phyloP scores from a whole-genome alignment of 371 early-diverging fungal genomes.

The Syncephalastrum monosporum region DNA sequence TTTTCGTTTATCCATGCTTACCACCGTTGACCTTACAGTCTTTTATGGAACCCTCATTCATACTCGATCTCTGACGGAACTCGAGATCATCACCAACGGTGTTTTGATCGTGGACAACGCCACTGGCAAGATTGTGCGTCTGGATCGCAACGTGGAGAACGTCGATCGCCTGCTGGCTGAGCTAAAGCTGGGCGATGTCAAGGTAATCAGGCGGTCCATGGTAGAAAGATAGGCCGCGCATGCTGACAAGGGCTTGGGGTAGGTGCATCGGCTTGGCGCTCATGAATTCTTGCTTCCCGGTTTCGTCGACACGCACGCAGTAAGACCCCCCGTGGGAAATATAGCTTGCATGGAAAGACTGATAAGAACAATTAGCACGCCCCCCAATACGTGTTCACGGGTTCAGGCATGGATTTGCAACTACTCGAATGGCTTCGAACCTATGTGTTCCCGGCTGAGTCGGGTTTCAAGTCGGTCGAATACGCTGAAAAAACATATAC shows the following conservation, averaged over 20 bases:
- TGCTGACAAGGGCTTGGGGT: slow-evolving; percentile 14
- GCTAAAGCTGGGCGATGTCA: slow-evolving; percentile 7
- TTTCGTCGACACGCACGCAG: slow-evolving; percentile 88
- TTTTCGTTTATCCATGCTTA: no score
- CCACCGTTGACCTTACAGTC: slow-evolving; percentile 17
- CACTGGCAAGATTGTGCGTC: slow-evolving; percentile 55
- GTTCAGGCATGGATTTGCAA: slow-evolving; percentile 88
- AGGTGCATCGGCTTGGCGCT: slow-evolving; percentile 43
- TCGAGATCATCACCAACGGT: slow-evolving; percentile 56
- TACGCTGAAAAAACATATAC: slow-evolving; percentile 69
- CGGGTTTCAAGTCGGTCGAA: slow-evolving; percentile 56
- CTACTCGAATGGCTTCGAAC: slow-evolving; percentile 85
- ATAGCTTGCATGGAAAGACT: not conserved
- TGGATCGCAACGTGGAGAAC: slow-evolving; percentile 43
- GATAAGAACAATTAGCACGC: slow-evolving; percentile 64
- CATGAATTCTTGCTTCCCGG: slow-evolving; percentile 85
- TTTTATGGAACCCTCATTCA: slow-evolving; percentile 73
- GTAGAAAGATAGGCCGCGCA: not conserved
- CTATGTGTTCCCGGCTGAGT: slow-evolving; percentile 86
- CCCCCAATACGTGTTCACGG: slow-evolving; percentile 90
- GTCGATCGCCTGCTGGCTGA: slow-evolving; percentile 20
- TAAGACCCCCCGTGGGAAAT: slow-evolving; percentile 23
- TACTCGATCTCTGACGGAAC: slow-evolving; percentile 53
- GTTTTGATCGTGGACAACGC: slow-evolving; percentile 54
- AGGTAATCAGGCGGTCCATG: slow-evolving; percentile 6